Conservation (phyloP, 2,329 filamentous ascomycete genomes). For the Claviceps africana region DNA sequence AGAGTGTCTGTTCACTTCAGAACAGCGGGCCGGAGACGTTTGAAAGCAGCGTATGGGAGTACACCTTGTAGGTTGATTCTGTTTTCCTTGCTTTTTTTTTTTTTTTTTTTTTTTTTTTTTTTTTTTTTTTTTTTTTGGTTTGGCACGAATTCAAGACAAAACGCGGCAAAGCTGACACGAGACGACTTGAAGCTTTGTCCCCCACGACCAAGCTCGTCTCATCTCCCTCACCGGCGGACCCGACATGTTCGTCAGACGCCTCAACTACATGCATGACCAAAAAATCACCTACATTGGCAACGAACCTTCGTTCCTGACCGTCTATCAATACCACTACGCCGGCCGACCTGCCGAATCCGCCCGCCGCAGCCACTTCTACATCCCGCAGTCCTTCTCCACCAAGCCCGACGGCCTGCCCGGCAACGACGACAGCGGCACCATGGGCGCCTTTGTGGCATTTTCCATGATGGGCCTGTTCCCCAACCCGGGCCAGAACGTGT, state of each 20-base stretch:
- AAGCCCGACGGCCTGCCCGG: constrained; percentile 48
- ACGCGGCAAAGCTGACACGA: neutral
- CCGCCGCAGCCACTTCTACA: constrained; percentile 46
- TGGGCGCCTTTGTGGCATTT: constrained; percentile 53
- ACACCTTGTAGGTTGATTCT: constrained; percentile 49
- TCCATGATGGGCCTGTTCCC: constrained; percentile 60
- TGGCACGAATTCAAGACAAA: too few species aligned
- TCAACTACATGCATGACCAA: constrained; percentile 50
- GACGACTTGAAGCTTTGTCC: constrained; percentile 26
- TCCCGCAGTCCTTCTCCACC: constrained; percentile 48
- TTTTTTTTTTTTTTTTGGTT: neutral
- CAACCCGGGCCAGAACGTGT: constrained; percentile 54
- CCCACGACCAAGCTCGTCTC: constrained; percentile 38
- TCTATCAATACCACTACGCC: constrained; percentile 58
- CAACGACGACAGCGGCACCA: constrained; percentile 57
- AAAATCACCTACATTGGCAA: constrained; percentile 55
- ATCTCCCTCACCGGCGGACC: constrained; percentile 47
- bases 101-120: neutral
- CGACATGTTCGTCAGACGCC: constrained; percentile 39
- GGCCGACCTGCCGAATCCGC: constrained; percentile 45
- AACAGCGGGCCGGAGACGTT: constrained; percentile 54
- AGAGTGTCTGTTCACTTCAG: constrained; percentile 45
- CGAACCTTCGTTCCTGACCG: constrained; percentile 43
- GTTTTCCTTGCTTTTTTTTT: neutral
- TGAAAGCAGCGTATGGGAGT: constrained; percentile 59